Percentiles rank a stretch among this genome's conserved stretches.
Evolutionary conservation across 371 early-diverging fungal genomes (phyloP).

Genomic region (Syncephalastrum monosporum): DNA sequence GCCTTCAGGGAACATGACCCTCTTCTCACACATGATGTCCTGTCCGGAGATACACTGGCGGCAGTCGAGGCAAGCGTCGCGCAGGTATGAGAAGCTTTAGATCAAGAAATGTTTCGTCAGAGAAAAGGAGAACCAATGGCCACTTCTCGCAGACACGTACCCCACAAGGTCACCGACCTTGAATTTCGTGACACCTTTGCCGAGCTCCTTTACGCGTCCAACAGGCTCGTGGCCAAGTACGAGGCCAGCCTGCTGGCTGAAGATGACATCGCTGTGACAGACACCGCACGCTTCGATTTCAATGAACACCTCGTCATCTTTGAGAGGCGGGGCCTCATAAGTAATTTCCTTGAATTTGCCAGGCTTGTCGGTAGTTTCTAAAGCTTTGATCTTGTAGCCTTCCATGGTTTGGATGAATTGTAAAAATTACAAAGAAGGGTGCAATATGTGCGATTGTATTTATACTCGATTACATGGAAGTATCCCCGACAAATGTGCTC

Average conservation of each 20-base stretch:
- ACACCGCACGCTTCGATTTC: constrained; percentile 53
- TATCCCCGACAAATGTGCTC: too few relatives aligned
- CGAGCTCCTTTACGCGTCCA: constrained; percentile 45
- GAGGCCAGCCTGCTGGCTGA: constrained; percentile 19
- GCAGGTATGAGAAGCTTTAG: constrained; percentile 30
- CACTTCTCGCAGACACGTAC: constrained; percentile 3
- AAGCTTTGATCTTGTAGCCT: constrained; percentile 16
- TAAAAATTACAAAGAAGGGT: too few relatives aligned
- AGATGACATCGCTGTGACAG: constrained; percentile 51
- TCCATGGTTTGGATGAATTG: background rate
- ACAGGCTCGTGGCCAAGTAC: constrained; percentile 54
- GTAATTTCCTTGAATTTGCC: constrained; percentile 24
- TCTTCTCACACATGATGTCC: constrained; percentile 41
- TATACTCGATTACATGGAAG: too few relatives aligned
- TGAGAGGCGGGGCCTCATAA: constrained; percentile 16
- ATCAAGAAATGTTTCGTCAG: background rate
- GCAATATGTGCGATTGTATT: too few relatives aligned
- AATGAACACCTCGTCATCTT: constrained; percentile 29
- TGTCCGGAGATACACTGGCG: constrained; percentile 40
- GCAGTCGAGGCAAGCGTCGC: constrained; percentile 43
- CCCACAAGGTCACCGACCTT: constrained; percentile 57
- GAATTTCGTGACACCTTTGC: constrained; percentile 39
- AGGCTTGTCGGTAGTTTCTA: constrained; percentile 11
- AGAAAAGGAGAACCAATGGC: background rate
- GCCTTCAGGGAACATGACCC: constrained; percentile 53